Percentiles rank a stretch among this genome's conserved stretches.
Evolutionary conservation across 2,329 filamentous ascomycete genomes (phyloP).

Genomic region (Aspergillus intermedius): DNA sequence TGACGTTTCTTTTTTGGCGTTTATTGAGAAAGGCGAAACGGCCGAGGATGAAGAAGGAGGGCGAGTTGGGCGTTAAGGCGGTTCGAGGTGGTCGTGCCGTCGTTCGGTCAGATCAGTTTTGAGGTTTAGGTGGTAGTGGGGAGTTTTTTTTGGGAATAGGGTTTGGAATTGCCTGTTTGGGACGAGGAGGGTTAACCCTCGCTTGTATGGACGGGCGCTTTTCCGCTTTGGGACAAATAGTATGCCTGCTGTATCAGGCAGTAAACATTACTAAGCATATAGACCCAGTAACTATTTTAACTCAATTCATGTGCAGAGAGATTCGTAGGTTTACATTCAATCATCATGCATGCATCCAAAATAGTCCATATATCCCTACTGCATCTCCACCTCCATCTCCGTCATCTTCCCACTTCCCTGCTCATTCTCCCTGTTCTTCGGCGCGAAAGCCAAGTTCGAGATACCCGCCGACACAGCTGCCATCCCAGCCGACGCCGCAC

Average conservation of each 20-base stretch:
- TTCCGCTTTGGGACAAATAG: conserved; percentile 9
- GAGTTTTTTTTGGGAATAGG: conserved; percentile 30
- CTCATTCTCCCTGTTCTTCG: conserved; percentile 22
- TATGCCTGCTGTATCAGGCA: conserved; percentile 2
- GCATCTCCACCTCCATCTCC: conserved; percentile 48
- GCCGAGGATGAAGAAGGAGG: conserved; percentile 22
- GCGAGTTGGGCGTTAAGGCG: conserved; percentile 20
- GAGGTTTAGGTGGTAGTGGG: conserved; percentile 33
- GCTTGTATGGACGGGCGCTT: conserved; percentile 23
- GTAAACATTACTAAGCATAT: not conserved
- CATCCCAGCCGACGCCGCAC: conserved; percentile 29
- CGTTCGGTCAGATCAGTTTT: conserved; percentile 26
- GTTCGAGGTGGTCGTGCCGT: conserved; percentile 24
- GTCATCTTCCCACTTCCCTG: conserved; percentile 18
- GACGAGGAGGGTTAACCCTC: conserved; percentile 35
- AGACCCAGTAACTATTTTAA: not conserved
- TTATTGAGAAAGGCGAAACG: conserved; percentile 29
- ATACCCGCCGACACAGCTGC: conserved; percentile 42
- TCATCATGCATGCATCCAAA: not conserved
- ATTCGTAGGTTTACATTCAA: no score
- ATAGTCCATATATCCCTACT: conserved; percentile 23
- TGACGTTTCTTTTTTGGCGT: conserved; percentile 33
- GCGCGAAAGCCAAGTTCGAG: conserved; percentile 37
- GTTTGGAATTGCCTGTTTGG: conserved; percentile 25
- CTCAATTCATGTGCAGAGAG: no score